Evolutionary conservation across 345 rosid genomes (phyloP), one percentile per base, ranked within the genome.

Genomic region (Citrus sp.): DNA sequence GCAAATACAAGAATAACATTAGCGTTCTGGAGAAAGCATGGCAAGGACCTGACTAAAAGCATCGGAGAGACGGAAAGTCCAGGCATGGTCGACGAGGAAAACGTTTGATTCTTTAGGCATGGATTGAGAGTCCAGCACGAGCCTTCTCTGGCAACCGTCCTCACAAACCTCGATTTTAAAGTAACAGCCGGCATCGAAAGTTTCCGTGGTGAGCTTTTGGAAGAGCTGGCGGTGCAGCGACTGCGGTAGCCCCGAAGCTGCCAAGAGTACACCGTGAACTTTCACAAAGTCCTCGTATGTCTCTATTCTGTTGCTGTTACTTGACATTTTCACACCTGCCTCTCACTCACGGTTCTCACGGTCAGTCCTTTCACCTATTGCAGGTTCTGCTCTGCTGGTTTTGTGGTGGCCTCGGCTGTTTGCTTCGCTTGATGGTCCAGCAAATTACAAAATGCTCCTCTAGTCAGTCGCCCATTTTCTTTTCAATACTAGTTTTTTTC

Each of bases 1-100:
- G 51, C 16, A 13, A 3, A 46, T 46, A 46, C 51, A 46, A 46
- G 5, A 46, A 46, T 46, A 46, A 46, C 14, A 12, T 3, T 46
- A 46, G 51, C 51, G 51, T 42, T 42, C 51, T 42, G 51, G 51
- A 12, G 18, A 46, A 16, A 12, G 51, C 18, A 75, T 14, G 12
- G 21, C 30, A 4, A 7, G 51, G 24, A 91, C 98, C 92, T 90
- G 98, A 58, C 87, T 90, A 71, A 78, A 86, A 49, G 98, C 98
- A 79, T 92, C 98, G 27, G 92, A 76, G 77, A 91, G 96, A 21
- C 97, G 96, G 77, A 95, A 95, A 32, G 98, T 91, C 99, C 99
- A 95, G 73, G 98, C 98, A 70, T 95, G 97, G 82, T 95, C 97
- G 62, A 95, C 56, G 51, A 95, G 97, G 79, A 95, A 95, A 70